Evolutionary conservation across 352 stramenopile genomes (phyloP).

Genomic region (Plasmopara halstedii): DNA sequence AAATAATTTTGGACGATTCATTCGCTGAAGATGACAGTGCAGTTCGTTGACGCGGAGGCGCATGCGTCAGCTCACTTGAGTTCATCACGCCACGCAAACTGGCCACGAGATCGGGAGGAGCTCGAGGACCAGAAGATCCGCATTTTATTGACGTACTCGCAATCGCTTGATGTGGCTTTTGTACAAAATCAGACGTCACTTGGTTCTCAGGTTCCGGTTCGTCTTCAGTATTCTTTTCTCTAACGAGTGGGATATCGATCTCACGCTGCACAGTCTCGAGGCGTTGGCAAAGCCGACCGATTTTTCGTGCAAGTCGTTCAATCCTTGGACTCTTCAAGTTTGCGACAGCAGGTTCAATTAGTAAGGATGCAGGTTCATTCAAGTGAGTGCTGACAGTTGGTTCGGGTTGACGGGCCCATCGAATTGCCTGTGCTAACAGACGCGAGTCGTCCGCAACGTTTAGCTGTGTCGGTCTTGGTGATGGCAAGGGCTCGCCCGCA

Average conservation of each 20-base stretch:
- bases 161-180: slow-evolving; percentile 1
- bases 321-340: slow-evolving; percentile 28
- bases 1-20: slow-evolving; percentile 4
- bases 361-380: background rate
- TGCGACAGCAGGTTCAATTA: slow-evolving; percentile 7
- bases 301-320: slow-evolving; percentile 38
- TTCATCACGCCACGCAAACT: slow-evolving; percentile 67
- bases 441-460: slow-evolving; percentile 15
- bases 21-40: slow-evolving; percentile 8
- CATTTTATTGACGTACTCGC: slow-evolving; percentile 5
- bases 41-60: slow-evolving; percentile 20
- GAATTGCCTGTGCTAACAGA: slow-evolving; percentile 28
- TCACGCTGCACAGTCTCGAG: slow-evolving; percentile 28
- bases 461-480: slow-evolving; percentile 9
- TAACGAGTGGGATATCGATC: slow-evolving; percentile 12
- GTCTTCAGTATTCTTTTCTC: slow-evolving; percentile 9
- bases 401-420: slow-evolving; percentile 26
- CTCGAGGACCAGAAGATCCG: no score
- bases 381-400: slow-evolving; percentile 8
- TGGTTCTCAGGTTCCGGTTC: slow-evolving; percentile 27
- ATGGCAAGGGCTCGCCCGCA: slow-evolving; percentile 21
- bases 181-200: slow-evolving; percentile 5
- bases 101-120: slow-evolving; percentile 42
- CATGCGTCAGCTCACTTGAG: slow-evolving; percentile 52
- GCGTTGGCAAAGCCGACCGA: slow-evolving; percentile 37